Base-by-base conservation (phyloP, 1,284 basidiomycete genomes). In the Sporisorium graminicola region DNA sequence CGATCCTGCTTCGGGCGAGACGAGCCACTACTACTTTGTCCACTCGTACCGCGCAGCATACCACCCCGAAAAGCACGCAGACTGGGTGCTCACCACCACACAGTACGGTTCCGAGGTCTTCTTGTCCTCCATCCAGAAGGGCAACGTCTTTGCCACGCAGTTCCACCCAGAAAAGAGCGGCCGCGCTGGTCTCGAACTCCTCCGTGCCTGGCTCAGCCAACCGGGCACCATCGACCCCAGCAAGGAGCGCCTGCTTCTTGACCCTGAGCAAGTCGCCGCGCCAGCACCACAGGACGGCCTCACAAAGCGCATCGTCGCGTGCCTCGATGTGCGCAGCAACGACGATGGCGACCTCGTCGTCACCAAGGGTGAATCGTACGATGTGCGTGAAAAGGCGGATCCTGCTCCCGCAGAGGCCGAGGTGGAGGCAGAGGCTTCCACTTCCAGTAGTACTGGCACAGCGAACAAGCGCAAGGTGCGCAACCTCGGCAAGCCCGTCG, bases 101-200 rank as follows among this genome's bases (percentile, higher is more conserved):
- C 92, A 96, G 86, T 99, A 99, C 86, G 97, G 96, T 22, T 89
- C 91, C 67, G 94, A 99, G 87, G 87, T 93, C n/a, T 99, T 98
- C 87, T 88, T 98, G 65, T 93, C 95, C 18, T 90, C 91, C 9
- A 90, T 99, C 14, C 91, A 91, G 80, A 91, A 90, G 76, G 91
- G 90, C 43, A 98, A 96, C 85, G 90, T 98, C 57, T 98, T 96
- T 86, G 97, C 91, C 20, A 93, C 92, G 18, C 97, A 99, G 86
- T 99, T 98, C 88, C 97, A 99, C 87, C 97, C 97, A 10, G 97
- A 99, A 86, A 99, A 99, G 87, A 96, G 94, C 2, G 96, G 97
- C 16, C 87, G 89, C n/a, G 94, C 94, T 1, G 97, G 97, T 14
- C 89, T 99, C 50, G 89, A 89, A 49, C 89, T 98, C 49, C 88